Percentiles rank a stretch among this genome's conserved stretches.
These are phyloP conservation scores for Xylaria sp. DNA, from an alignment of 2,329 filamentous ascomycete species.

Conservation along the genomic window DNA sequence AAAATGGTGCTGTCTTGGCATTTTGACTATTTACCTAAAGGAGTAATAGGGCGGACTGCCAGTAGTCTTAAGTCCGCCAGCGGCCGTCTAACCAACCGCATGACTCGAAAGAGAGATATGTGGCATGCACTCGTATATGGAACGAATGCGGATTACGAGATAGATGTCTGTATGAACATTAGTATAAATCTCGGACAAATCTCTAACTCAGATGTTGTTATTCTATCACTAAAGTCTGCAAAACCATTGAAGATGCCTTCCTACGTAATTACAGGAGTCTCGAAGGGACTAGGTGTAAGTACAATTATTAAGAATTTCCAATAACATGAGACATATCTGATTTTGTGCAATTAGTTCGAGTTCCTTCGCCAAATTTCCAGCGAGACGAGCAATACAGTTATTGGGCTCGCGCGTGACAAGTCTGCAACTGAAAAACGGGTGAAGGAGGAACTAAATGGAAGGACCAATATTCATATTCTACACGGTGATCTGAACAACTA, in stretches of 20 bases:
- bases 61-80: background rate
- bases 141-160: background rate
- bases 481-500: background rate
- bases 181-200: background rate
- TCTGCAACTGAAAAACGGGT: conserved; percentile 7
- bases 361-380: conserved; percentile 20
- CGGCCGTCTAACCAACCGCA: background rate
- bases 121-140: background rate
- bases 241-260: conserved; percentile 1
- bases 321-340: background rate
- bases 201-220: background rate
- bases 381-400: conserved; percentile 5
- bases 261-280: conserved; percentile 6
- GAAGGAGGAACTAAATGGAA: background rate
- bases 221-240: background rate
- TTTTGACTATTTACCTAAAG: background rate
- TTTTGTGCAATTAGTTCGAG: conserved; percentile 1
- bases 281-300: conserved; percentile 4
- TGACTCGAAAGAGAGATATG: background rate
- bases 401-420: conserved; percentile 19
- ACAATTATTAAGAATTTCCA: background rate
- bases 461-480: conserved; percentile 12
- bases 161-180: background rate
- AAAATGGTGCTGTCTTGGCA: background rate
- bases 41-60: background rate